These are phyloP conservation scores for Xylariaceae sp. DNA, from an alignment of 2,329 filamentous ascomycete genomes.

Conservation along the genomic window DNA sequence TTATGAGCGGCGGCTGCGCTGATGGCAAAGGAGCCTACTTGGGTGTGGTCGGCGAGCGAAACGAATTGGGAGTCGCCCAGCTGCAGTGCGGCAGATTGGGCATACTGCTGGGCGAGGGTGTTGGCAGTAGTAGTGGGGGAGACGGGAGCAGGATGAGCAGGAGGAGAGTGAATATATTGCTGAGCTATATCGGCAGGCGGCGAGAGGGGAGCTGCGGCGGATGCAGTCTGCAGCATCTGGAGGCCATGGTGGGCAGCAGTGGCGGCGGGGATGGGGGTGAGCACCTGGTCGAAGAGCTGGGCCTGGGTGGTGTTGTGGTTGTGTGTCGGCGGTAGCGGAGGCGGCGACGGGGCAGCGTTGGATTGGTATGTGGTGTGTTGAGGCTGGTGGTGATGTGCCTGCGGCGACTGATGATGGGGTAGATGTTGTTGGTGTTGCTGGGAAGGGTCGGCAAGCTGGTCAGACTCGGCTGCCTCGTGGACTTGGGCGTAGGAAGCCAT, in stretches of 20 bases:
- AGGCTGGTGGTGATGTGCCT: neutral
- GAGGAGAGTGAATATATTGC: conserved; percentile 26
- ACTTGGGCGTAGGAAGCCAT: conserved; percentile 30
- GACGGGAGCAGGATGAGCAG: conserved; percentile 12
- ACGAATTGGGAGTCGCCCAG: conserved; percentile 27
- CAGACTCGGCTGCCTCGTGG: conserved; percentile 13
- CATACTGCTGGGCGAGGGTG: conserved; percentile 32
- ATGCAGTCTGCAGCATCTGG: conserved; percentile 30
- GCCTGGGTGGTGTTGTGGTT: conserved; percentile 2
- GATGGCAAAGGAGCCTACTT: conserved; percentile 1
- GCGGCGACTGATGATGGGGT: neutral
- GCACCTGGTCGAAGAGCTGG: conserved; percentile 17
- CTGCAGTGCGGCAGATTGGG: conserved; percentile 32
- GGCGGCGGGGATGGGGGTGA: conserved; percentile 18
- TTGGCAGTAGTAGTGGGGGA: conserved; percentile 7
- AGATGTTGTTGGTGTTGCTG: neutral
- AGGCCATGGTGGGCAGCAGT: conserved; percentile 31
- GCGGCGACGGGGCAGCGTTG: neutral
- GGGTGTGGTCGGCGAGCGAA: conserved; percentile 6
- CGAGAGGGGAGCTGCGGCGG: conserved; percentile 19
- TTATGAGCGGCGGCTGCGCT: conserved; percentile 34
- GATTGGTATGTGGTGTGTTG: neutral
- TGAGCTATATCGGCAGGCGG: conserved; percentile 7
- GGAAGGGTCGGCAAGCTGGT: neutral
- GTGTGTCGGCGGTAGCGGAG: neutral